A percentile compares a stretch with the other conserved stretches of the same genome.
These are phyloP conservation scores for Ramicandelaber brevisporus DNA, from an alignment of 192 early-diverging fungal genomes.

Conservation along the genomic window DNA sequence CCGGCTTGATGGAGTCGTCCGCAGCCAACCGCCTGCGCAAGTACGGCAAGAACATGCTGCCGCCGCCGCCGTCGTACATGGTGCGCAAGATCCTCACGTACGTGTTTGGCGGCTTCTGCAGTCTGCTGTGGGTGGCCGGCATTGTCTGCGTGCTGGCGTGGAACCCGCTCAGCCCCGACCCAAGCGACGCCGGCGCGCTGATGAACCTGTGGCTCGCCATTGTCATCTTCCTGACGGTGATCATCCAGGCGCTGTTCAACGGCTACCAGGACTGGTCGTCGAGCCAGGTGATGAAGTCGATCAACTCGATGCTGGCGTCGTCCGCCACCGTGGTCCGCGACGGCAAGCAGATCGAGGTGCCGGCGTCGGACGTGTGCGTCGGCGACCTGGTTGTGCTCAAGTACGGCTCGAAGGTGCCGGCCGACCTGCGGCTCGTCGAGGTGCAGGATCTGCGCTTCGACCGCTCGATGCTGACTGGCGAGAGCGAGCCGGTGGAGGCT, in stretches of 20 bases:
- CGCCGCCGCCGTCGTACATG: slow-evolving; percentile 6
- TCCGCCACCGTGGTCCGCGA: slow-evolving; percentile 40
- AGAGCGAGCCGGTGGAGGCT: slow-evolving; percentile 31
- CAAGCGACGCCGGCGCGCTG: slow-evolving; percentile 21
- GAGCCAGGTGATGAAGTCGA: slow-evolving; percentile 35
- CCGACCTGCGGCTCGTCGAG: slow-evolving; percentile 59
- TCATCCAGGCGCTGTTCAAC: slow-evolving; percentile 36
- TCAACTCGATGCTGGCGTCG: slow-evolving; percentile 38
- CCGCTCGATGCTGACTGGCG: slow-evolving; percentile 60
- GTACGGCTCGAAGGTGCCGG: slow-evolving; percentile 82
- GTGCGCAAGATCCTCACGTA: slow-evolving; percentile 13
- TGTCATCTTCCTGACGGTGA: slow-evolving; percentile 31
- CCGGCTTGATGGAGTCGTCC: neutral
- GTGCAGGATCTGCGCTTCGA: slow-evolving; percentile 71
- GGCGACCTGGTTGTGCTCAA: slow-evolving; percentile 74
- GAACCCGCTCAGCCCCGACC: slow-evolving; percentile 29
- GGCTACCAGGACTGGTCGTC: slow-evolving; percentile 48
- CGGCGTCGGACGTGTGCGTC: slow-evolving; percentile 67
- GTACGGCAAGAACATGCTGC: slow-evolving; percentile 2
- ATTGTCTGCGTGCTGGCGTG: slow-evolving; percentile 39
- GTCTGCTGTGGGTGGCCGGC: slow-evolving; percentile 35
- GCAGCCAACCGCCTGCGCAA: neutral
- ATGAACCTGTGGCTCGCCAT: slow-evolving; percentile 29
- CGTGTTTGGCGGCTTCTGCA: slow-evolving; percentile 44
- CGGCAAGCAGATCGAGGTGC: slow-evolving; percentile 21